Percentiles rank a stretch among this genome's conserved stretches.
Conservation (phyloP, 768 basidiomycete species). For the Lentinula boryana region DNA sequence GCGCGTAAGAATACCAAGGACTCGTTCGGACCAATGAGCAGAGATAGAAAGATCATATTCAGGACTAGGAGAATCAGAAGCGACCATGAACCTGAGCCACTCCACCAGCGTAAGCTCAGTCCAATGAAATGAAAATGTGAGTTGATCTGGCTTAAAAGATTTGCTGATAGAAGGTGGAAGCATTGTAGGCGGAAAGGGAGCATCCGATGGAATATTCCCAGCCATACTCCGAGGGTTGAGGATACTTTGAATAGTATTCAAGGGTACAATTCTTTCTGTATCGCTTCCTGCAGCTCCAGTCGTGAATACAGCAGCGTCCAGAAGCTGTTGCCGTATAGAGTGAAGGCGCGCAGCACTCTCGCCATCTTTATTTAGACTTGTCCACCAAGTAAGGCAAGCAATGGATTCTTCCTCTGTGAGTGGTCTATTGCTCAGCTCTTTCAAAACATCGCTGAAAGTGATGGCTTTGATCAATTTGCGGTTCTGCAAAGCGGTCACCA, state of each 20-base stretch:
- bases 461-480: slow-evolving; percentile 68
- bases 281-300: slow-evolving; percentile 25
- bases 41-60: slow-evolving; percentile 64
- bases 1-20: slow-evolving; percentile 58
- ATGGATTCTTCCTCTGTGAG: slow-evolving; percentile 68
- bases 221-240: slow-evolving; percentile 56
- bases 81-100: slow-evolving; percentile 66
- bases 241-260: slow-evolving; percentile 67
- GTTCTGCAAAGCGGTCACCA: slow-evolving; percentile 56
- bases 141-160: slow-evolving; percentile 42
- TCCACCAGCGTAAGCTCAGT: slow-evolving; percentile 66
- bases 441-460: slow-evolving; percentile 76
- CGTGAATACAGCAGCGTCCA: slow-evolving; percentile 64
- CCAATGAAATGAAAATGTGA: slow-evolving; percentile 66
- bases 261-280: slow-evolving; percentile 55
- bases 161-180: slow-evolving; percentile 65
- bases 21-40: slow-evolving; percentile 73
- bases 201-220: slow-evolving; percentile 57
- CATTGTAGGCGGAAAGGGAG: slow-evolving; percentile 70
- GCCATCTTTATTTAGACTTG: slow-evolving; percentile 31
- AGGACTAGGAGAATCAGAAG: slow-evolving; percentile 30
- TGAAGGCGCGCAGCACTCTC: slow-evolving; percentile 28
- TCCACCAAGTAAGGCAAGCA: slow-evolving; percentile 90
- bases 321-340: slow-evolving; percentile 51
- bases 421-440: slow-evolving; percentile 66